A percentile compares a stretch with the other conserved stretches of the same genome.
Evolutionary conservation across 495 filamentous ascomycete genomes (phyloP).

Genomic region (Recurvomyces mirabilis): DNA sequence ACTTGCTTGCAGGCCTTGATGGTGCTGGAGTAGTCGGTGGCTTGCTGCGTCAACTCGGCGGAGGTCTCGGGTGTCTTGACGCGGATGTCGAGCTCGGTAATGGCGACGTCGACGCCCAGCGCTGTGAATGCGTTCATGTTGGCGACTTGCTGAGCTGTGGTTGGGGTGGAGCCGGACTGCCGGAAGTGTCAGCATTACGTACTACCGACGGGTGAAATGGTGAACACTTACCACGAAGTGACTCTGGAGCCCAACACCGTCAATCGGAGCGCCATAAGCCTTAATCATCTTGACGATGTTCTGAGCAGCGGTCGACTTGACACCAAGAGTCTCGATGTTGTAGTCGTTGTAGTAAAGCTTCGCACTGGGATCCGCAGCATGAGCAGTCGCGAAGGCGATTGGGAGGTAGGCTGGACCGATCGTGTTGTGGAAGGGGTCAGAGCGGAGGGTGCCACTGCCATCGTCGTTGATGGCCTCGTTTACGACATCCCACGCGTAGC

Average conservation of each 20-base stretch:
- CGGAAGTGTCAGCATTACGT: no score
- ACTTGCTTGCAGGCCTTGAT: conserved; percentile 47
- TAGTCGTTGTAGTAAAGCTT: conserved; percentile 62
- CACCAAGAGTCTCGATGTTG: conserved; percentile 45
- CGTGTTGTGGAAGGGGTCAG: conserved; percentile 22
- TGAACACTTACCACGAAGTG: conserved; percentile 52
- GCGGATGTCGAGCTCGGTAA: conserved; percentile 53
- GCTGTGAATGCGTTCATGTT: conserved; percentile 36
- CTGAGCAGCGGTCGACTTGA: conserved; percentile 39
- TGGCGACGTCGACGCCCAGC: conserved; percentile 43
- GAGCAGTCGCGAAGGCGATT: conserved; percentile 26
- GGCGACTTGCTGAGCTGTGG: conserved; percentile 28
- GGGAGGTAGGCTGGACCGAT: conserved; percentile 27
- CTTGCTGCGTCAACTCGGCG: conserved; percentile 43
- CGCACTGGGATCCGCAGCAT: conserved; percentile 27
- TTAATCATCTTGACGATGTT: conserved; percentile 40
- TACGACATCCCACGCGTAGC: conserved; percentile 34
- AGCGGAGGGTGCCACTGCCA: conserved; percentile 23
- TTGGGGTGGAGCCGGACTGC: conserved; percentile 33
- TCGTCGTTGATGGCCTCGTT: conserved; percentile 30
- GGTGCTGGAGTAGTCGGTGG: conserved; percentile 43
- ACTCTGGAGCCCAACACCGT: conserved; percentile 49
- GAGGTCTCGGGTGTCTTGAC: conserved; percentile 26
- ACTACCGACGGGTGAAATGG: no score
- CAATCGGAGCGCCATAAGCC: conserved; percentile 41